Evolutionary conservation across 2,329 filamentous ascomycete genomes (phyloP), one percentile per base, ranked within the genome.

Genomic region (Diplocarpon rosae): DNA sequence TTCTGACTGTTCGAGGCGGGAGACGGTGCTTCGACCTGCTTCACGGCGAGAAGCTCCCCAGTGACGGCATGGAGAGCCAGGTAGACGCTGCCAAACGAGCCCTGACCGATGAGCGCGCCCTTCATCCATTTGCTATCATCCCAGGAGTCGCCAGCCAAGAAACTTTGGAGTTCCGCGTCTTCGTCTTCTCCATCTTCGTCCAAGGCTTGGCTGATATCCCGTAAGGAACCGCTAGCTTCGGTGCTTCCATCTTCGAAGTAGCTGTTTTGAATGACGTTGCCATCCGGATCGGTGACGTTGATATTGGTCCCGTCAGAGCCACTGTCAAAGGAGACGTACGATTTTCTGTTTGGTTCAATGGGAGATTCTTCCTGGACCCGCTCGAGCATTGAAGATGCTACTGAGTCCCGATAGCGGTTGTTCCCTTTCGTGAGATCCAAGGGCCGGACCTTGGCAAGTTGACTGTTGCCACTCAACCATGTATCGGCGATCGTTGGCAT

Each of bases 121-220:
- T 96, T 95, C 88, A 98, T 96, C 85, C 93, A 98, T 65, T 95
- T 94, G 68, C 90, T 85, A 51, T 95, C 89, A 53, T 93, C 89
- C 80, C 92, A 96, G 8, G 87, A 93, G 61, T 95, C 87, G 52
- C 87, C 86, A 29, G 87, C 80, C 33, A 96, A 72, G 71, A 95
- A 95, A 59, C 89, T 89, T 56, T 83, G 79, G 16, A 96, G 72
- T 56, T 92, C 89, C 59, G 89, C 85, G 57, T 96, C 90, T 6
- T 80, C 79, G 57, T 94, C 92, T 61, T 95, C 90, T 29, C 88
- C 89, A 58, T 96, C 90, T 55, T 93, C 85, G 13, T 83, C 84
- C 32, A 95, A 76, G 29, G 89, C 85, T 59, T 92, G 79, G 46
- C 83, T 87, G 41, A 95, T 72, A 47, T 94, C 86, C 62, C 87